A percentile compares a stretch with the other conserved stretches of the same genome.
These are phyloP conservation scores for Leucocoprinus leucothites DNA, from an alignment of 768 basidiomycete species.

Conservation along the genomic window DNA sequence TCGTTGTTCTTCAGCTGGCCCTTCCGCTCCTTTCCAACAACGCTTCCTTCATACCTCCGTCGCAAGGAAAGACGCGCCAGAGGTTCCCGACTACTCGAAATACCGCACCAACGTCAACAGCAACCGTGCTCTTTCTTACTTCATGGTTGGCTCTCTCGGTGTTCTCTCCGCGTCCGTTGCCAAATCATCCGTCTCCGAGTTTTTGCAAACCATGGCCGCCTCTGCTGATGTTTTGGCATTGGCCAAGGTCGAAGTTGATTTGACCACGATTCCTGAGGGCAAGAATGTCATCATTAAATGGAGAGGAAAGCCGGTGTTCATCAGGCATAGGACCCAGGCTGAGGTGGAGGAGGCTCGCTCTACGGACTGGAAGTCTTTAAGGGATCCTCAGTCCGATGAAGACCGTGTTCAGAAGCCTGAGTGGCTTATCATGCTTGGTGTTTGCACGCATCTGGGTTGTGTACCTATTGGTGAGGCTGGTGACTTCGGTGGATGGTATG, in stretches of 20 bases:
- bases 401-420: conserved; percentile 90
- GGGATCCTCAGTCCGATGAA: conserved; percentile 93
- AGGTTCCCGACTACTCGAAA: conserved; percentile 85
- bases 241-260: conserved; percentile 96
- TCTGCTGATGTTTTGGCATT: conserved; percentile 97
- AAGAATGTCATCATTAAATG: conserved; percentile 98
- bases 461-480: conserved; percentile 98
- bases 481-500: conserved; percentile 96
- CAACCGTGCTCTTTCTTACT: conserved; percentile 81
- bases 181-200: conserved; percentile 91
- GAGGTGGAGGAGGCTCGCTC: conserved; percentile 93
- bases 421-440: conserved; percentile 91
- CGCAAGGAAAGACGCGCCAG: conserved; percentile 61
- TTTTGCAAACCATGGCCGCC: conserved; percentile 94
- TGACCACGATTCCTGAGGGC: conserved; percentile 89
- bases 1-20: conserved; percentile 35
- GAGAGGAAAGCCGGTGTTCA: conserved; percentile 99
- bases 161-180: conserved; percentile 92
- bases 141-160: conserved; percentile 90
- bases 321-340: conserved; percentile 87
- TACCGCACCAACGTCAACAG: conserved; percentile 68
- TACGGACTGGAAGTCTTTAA: conserved; percentile 79
- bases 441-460: conserved; percentile 98
- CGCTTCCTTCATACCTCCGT: conserved; percentile 80
- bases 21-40: conserved; percentile 48